Percentiles rank a stretch among this genome's conserved stretches.
phyloP scores from a whole-genome alignment of 139 green algal genomes.

The Chlorella ohadii region DNA sequence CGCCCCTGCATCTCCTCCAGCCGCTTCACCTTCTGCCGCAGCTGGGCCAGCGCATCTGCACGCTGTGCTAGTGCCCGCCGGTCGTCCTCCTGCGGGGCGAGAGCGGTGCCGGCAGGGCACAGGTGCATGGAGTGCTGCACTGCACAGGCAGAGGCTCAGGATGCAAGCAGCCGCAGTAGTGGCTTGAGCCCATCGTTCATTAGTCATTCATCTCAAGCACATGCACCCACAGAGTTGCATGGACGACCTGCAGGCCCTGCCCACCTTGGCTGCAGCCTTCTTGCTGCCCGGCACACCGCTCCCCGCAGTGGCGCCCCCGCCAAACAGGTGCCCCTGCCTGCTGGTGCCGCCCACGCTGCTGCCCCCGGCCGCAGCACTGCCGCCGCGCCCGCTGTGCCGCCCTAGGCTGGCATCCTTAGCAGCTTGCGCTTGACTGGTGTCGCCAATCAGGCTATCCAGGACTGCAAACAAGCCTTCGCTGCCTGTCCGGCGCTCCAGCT shows the following conservation, averaged over 20 bases:
- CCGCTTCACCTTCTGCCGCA: constrained; percentile 17
- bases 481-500: constrained; percentile 28
- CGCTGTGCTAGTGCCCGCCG: constrained; percentile 9
- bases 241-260: too few species aligned
- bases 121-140: too few species aligned
- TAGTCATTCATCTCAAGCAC: too few species aligned
- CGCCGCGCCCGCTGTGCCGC: background rate
- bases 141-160: too few species aligned
- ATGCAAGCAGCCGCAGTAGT: too few species aligned
- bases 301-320: background rate
- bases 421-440: constrained; percentile 2
- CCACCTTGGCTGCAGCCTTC: constrained; percentile 8
- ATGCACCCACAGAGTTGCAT: too few species aligned
- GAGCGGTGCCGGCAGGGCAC: too few species aligned
- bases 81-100: constrained; percentile 18
- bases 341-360: background rate
- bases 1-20: constrained; percentile 27
- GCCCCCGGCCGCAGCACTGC: background rate
- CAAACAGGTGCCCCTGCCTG: constrained; percentile 21
- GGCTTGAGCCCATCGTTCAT: too few species aligned
- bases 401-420: constrained; percentile 3
- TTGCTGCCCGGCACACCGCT: background rate
- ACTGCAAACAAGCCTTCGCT: constrained; percentile 34
- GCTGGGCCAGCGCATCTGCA: constrained; percentile 8
- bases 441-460: constrained; percentile 18